These are phyloP conservation scores for Teunomyces lycoperdinae DNA, from an alignment of 805 yeast species.

Conservation along the genomic window DNA sequence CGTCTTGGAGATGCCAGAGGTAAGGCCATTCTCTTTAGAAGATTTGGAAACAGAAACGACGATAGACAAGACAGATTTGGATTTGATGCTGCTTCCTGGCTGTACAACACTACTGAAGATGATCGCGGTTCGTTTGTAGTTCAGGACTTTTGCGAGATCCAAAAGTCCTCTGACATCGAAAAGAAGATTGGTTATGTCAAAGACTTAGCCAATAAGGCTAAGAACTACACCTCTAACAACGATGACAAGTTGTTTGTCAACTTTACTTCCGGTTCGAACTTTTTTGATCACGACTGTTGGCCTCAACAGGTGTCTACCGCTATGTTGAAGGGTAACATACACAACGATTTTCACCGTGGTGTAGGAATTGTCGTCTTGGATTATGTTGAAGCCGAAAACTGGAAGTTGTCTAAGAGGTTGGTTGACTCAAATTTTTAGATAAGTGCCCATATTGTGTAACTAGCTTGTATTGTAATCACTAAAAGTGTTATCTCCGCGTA, in stretches of 20 bases:
- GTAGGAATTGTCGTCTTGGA: slow-evolving; percentile 68
- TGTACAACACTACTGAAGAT: slow-evolving; percentile 61
- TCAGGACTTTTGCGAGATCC: slow-evolving; percentile 73
- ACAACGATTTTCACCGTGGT: slow-evolving; percentile 50
- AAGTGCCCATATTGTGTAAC: neutral
- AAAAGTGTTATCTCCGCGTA: neutral
- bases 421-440: slow-evolving; percentile 48
- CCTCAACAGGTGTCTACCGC: slow-evolving; percentile 63
- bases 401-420: slow-evolving; percentile 52
- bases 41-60: slow-evolving; percentile 62
- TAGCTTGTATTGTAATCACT: no score
- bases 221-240: slow-evolving; percentile 41
- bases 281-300: slow-evolving; percentile 72
- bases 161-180: slow-evolving; percentile 47
- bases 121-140: slow-evolving; percentile 61
- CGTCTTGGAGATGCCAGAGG: slow-evolving; percentile 62
- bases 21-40: slow-evolving; percentile 60
- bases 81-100: slow-evolving; percentile 66
- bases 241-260: slow-evolving; percentile 63
- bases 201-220: slow-evolving; percentile 52
- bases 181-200: slow-evolving; percentile 58
- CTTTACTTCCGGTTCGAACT: slow-evolving; percentile 72
- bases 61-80: slow-evolving; percentile 49
- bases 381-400: slow-evolving; percentile 58
- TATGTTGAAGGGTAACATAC: slow-evolving; percentile 41